Base-by-base conservation (phyloP, 2,329 filamentous ascomycete species). In the Cryoendolithus antarcticus region DNA sequence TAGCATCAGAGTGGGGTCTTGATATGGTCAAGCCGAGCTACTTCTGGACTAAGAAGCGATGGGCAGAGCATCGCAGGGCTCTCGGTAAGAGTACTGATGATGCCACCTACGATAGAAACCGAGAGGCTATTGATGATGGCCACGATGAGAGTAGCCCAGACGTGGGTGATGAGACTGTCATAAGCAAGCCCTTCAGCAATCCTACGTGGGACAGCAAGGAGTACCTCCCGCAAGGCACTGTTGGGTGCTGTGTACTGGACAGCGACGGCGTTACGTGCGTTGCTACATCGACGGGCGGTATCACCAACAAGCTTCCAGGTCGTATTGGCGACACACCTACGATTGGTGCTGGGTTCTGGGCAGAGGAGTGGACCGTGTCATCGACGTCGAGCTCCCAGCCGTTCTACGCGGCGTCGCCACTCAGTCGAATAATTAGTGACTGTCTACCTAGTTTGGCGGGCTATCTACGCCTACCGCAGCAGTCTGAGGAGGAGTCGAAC, bases 231-330 rank as follows among this genome's bases (percentile, higher is more conserved):
- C 85, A 93, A 60, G 86, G 86, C 0, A 94, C 86, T 0, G 81
- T 82, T 24, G 86, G 86, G 1, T 84, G 82, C 6, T 84, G 93
- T 0, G 85, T 82, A 15, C 63, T 93, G 6, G 86, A 93, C 57
- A 66, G 65, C n/a, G 72, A 77, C 31, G 86, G 86, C 0, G 75
- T 81, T 3, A 60, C 93, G 3, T 86, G 82, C 39, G 70, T 69
- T 34, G 75, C 75, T 3, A 79, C 75, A 0, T 75, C 70, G 29
- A 79, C 74, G 0, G 86, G 86, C 4, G 86, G 86, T 0, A 58
- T 93, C 59, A 94, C 86, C 13, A 94, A 94, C 58, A 94, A 94
- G 64, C 63, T 89, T 39, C 82, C 83, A 0, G 86, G 86, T 0
- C 69, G 86, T 12, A 80, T 93, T 46, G 86, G 86, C 1, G 86